Base-by-base conservation (phyloP, 495 filamentous ascomycete genomes). In the Aspergillus steynii region DNA sequence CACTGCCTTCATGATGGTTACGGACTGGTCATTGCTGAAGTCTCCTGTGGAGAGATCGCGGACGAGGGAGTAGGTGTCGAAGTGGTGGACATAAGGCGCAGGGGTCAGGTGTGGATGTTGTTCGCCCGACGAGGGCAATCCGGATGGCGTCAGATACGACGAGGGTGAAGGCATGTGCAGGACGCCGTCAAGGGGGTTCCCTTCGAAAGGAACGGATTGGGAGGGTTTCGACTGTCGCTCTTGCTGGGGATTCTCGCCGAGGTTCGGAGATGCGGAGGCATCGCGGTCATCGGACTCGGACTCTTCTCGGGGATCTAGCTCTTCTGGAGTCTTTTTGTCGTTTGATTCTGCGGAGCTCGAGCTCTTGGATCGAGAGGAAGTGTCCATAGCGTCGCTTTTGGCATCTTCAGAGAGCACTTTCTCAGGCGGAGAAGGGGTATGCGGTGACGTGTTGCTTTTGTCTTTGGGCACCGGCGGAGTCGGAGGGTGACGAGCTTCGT, bases 11-110 rank as follows among this genome's bases (percentile, higher is more conserved):
- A 98, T 98, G 50, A 89, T 78, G 2, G 85, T 89, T 50, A 90
- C 84, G 42, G 90, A 82, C 70, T 96, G 92, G 0, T 80, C 80
- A 14, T 81, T 74, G 6, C 78, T 85, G 73, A 92, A 97, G 2
- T 87, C 90, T 26, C 87, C 83, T 0, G 74, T 73, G 26, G 86
- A 79, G 5, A 99, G 85, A 63, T 90, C 83, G 51, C 88, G 87
- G 4, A 97, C 95, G 1, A 97, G 82, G 4, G 85, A 86, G 68
- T 93, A 98, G 20, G 89, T 96, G 76, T 99, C 95, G 73, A 99
- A 99, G 77, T 97, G 92, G 77, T 99, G 95, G 12, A 96, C 85
- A 71, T 96, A 94, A 3, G 85, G 90, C 15, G 90, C 83, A 0
- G 91, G 84, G 6, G 85, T 78, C 32, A 97, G 66, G 64, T 90